Conservation (phyloP, 257 asterid genomes). For the Coffea eugenioides region DNA sequence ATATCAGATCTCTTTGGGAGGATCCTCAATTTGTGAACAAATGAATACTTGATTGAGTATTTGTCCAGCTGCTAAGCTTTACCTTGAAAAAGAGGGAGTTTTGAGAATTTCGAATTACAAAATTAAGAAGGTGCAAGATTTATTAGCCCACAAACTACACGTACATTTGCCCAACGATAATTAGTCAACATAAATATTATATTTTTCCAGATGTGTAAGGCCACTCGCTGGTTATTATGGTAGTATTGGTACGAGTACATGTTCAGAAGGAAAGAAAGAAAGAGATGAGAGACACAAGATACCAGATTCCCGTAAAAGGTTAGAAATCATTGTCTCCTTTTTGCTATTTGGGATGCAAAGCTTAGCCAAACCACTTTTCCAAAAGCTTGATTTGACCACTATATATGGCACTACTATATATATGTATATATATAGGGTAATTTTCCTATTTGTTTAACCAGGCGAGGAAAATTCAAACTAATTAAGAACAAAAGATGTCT, state of each 20-base stretch:
- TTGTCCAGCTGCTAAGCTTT: background rate
- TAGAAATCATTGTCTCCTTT: constrained; percentile 20
- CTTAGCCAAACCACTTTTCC: constrained; percentile 23
- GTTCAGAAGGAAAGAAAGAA: background rate
- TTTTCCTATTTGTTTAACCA: background rate
- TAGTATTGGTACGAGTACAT: background rate
- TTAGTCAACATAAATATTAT: background rate
- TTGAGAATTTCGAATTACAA: background rate
- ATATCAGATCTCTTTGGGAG: background rate
- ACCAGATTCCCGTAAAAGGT: constrained; percentile 20
- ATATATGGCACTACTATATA: no score
- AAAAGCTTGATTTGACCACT: constrained; percentile 49
- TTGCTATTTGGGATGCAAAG: constrained; percentile 23
- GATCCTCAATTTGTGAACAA: background rate
- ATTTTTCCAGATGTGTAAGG: background rate
- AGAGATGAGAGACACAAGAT: constrained; percentile 19
- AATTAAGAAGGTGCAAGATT: background rate
- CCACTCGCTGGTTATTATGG: background rate
- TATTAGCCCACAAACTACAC: background rate
- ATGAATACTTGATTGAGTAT: background rate
- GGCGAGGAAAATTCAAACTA: background rate
- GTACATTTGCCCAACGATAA: background rate
- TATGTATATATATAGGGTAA: no score
- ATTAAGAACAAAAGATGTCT: constrained; percentile 31
- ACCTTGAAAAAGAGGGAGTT: background rate